Percentiles rank a stretch among this genome's conserved stretches.
Evolutionary conservation across 2,329 filamentous ascomycete species (phyloP).

Genomic region (Colletotrichum sidae): DNA sequence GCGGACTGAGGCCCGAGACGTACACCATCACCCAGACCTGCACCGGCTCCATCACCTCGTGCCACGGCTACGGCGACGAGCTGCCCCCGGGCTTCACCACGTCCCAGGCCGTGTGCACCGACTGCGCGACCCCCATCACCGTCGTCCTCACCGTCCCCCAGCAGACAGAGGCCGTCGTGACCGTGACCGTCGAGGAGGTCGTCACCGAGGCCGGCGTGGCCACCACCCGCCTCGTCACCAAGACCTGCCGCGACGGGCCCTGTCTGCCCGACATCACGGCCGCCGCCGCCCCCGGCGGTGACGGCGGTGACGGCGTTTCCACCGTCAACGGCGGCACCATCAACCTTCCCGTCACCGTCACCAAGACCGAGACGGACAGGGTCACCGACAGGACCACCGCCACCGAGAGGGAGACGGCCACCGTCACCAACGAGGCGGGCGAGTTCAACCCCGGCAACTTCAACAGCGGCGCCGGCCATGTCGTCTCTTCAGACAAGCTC

Average conservation of each 20-base stretch:
- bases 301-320: not conserved
- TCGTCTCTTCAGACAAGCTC: slow-evolving; percentile 19
- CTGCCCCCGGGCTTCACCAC: slow-evolving; percentile 31
- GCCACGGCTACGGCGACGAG: slow-evolving; percentile 19
- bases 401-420: slow-evolving; percentile 24
- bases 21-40: slow-evolving; percentile 36
- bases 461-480: slow-evolving; percentile 26
- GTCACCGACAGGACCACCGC: slow-evolving; percentile 8
- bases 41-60: slow-evolving; percentile 24
- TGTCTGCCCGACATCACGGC: slow-evolving; percentile 16
- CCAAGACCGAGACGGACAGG: slow-evolving; percentile 13
- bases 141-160: slow-evolving; percentile 29
- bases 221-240: slow-evolving; percentile 20
- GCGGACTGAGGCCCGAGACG: slow-evolving; percentile 23
- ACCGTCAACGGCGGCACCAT: slow-evolving; percentile 21
- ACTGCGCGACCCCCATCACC: slow-evolving; percentile 27
- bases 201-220: slow-evolving; percentile 17
- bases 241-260: slow-evolving; percentile 18
- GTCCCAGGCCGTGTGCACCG: slow-evolving; percentile 22
- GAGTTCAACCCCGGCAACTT: slow-evolving; percentile 16
- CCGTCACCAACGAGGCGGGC: slow-evolving; percentile 9
- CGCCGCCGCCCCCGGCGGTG: slow-evolving; percentile 9
- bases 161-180: slow-evolving; percentile 21
- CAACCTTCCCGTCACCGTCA: slow-evolving; percentile 6
- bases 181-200: slow-evolving; percentile 13